Conservation (phyloP, 2,329 filamentous ascomycete genomes). For the Lojkania enalia region DNA sequence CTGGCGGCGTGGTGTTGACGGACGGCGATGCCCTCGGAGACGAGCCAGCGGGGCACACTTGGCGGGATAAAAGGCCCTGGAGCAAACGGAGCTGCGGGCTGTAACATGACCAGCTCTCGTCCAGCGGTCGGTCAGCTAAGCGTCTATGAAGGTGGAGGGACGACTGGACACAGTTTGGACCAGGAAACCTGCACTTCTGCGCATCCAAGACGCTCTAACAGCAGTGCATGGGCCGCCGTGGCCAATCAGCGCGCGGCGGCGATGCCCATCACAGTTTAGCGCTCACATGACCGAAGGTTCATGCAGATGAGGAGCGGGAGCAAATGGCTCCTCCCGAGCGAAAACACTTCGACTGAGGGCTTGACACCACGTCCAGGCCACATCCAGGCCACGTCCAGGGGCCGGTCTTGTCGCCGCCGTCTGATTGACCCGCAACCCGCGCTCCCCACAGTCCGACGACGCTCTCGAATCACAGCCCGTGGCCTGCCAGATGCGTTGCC, state of each 20-base stretch:
- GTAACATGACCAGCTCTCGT: slow-evolving; percentile 35
- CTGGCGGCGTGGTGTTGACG: slow-evolving; percentile 32
- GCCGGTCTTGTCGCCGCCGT: slow-evolving; percentile 20
- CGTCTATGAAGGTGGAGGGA: slow-evolving; percentile 40
- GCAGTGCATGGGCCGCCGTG: slow-evolving; percentile 10
- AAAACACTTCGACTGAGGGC: slow-evolving; percentile 37
- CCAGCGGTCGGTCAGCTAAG: slow-evolving; percentile 43
- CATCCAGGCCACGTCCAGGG: too few relatives aligned
- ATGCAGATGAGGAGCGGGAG: slow-evolving; percentile 27
- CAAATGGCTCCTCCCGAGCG: slow-evolving; percentile 38
- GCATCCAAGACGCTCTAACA: slow-evolving; percentile 21
- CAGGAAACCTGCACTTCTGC: slow-evolving; percentile 28
- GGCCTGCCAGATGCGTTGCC: slow-evolving; percentile 34
- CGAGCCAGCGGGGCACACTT: slow-evolving; percentile 35
- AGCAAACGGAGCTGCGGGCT: slow-evolving; percentile 29
- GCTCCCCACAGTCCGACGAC: slow-evolving; percentile 26
- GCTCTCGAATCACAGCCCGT: slow-evolving; percentile 28
- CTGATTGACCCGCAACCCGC: slow-evolving; percentile 31
- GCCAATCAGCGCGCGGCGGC: slow-evolving; percentile 6
- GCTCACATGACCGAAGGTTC: slow-evolving; percentile 30
- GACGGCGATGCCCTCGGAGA: slow-evolving; percentile 24
- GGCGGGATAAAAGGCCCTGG: slow-evolving; percentile 29
- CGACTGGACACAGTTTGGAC: slow-evolving; percentile 30
- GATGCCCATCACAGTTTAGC: slow-evolving; percentile 5
- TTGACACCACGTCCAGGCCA: slow-evolving; percentile 22